These are phyloP conservation scores for Dalbergia oliveri DNA, from an alignment of 306 rosid genomes.

Conservation along the genomic window DNA sequence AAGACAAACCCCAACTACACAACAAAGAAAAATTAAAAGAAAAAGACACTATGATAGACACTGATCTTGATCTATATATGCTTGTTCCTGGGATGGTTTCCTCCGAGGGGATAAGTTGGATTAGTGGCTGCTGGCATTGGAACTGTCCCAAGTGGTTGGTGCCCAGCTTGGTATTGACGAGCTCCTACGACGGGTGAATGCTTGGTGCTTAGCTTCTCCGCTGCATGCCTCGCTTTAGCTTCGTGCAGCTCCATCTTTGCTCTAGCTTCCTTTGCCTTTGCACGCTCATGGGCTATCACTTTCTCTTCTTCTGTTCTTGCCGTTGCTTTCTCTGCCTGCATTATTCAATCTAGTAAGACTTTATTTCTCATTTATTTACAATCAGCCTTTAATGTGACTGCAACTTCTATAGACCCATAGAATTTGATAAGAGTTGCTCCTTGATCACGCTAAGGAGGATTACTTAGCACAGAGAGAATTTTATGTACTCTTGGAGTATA, in stretches of 20 bases:
- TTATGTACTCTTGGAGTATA: too few species aligned
- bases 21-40: too few species aligned
- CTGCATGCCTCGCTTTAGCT: slow-evolving; percentile 72
- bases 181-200: slow-evolving; percentile 43
- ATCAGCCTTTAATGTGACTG: background rate
- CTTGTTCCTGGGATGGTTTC: slow-evolving; percentile 42
- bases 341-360: background rate
- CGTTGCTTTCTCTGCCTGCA: slow-evolving; percentile 63
- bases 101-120: slow-evolving; percentile 46
- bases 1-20: background rate
- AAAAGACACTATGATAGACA: background rate
- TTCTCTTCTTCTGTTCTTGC: slow-evolving; percentile 68
- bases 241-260: slow-evolving; percentile 78
- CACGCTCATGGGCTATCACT: slow-evolving; percentile 59
- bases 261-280: slow-evolving; percentile 65
- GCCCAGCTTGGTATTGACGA: slow-evolving; percentile 2
- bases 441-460: too few species aligned
- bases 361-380: background rate
- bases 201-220: slow-evolving; percentile 50
- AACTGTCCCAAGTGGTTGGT: slow-evolving; percentile 43
- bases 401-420: background rate
- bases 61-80: slow-evolving; percentile 6
- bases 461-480: too few species aligned
- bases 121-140: slow-evolving; percentile 31
- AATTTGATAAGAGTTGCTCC: too few species aligned